These are phyloP conservation scores for Lycium ferocissimum DNA, from an alignment of 257 asterid species.

Conservation along the genomic window DNA sequence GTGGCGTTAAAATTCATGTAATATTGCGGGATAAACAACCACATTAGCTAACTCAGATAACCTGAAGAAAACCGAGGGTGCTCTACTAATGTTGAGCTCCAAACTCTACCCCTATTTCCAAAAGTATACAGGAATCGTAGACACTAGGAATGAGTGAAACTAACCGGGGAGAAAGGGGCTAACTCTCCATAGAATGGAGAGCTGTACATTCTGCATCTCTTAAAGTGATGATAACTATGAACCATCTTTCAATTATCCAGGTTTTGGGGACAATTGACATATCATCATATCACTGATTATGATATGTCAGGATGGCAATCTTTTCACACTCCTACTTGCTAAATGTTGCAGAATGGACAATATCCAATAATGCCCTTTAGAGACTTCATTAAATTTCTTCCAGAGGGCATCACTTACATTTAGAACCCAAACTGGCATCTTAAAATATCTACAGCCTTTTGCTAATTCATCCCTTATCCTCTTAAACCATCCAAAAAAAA, in stretches of 20 bases:
- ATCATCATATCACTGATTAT: background rate
- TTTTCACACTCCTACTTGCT: background rate
- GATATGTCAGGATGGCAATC: background rate
- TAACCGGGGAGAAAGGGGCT: background rate
- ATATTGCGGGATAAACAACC: background rate
- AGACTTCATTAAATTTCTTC: background rate
- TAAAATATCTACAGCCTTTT: background rate
- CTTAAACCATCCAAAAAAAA: background rate
- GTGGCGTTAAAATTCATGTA: background rate
- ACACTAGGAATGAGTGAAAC: background rate
- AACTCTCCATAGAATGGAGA: background rate
- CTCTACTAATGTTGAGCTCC: background rate
- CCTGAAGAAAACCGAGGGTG: background rate
- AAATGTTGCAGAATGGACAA: background rate
- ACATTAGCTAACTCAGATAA: background rate
- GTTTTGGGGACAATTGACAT: background rate
- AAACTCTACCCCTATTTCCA: background rate
- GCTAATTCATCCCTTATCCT: background rate
- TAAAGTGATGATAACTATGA: background rate
- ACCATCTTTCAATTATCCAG: background rate
- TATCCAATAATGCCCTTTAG: background rate
- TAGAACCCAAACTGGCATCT: background rate
- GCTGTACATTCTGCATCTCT: background rate
- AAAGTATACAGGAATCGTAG: background rate
- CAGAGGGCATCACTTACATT: background rate